These are phyloP conservation scores for Sclerotiophoma versabilis DNA, from an alignment of 2,329 filamentous ascomycete genomes.

Conservation along the genomic window DNA sequence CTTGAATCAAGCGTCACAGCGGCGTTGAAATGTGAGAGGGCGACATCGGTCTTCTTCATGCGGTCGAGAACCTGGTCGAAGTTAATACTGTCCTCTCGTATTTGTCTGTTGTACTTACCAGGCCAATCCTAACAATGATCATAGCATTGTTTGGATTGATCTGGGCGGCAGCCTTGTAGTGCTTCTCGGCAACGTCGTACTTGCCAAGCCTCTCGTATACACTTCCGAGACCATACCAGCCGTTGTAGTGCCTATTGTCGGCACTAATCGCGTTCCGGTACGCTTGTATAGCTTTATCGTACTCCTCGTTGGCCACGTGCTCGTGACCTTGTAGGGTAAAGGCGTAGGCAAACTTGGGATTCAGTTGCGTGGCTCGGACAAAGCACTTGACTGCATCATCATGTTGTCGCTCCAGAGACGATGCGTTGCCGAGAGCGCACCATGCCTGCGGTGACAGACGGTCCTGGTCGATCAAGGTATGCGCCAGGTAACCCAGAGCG, in stretches of 20 bases:
- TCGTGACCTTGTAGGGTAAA: constrained; percentile 97
- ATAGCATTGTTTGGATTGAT: constrained; percentile 97
- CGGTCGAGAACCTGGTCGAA: constrained; percentile 70
- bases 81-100: neutral
- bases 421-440: constrained; percentile 95
- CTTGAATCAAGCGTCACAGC: constrained; percentile 83
- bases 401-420: constrained; percentile 89
- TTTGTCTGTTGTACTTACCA: constrained; percentile 60
- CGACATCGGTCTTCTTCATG: constrained; percentile 79
- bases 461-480: constrained; percentile 85
- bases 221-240: constrained; percentile 87
- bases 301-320: constrained; percentile 94
- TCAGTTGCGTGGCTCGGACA: constrained; percentile 88
- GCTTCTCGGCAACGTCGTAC: constrained; percentile 87
- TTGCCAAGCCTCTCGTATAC: constrained; percentile 92
- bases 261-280: constrained; percentile 87
- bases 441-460: constrained; percentile 93
- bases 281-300: constrained; percentile 87
- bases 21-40: constrained; percentile 80
- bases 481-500: constrained; percentile 88
- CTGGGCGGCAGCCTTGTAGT: constrained; percentile 84
- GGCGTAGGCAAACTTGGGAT: constrained; percentile 91
- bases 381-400: constrained; percentile 95
- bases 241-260: constrained; percentile 92
- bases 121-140: constrained; percentile 89